Evolutionary conservation across 257 asterid species (phyloP).

Genomic region (Fraxinus cuspidata): DNA sequence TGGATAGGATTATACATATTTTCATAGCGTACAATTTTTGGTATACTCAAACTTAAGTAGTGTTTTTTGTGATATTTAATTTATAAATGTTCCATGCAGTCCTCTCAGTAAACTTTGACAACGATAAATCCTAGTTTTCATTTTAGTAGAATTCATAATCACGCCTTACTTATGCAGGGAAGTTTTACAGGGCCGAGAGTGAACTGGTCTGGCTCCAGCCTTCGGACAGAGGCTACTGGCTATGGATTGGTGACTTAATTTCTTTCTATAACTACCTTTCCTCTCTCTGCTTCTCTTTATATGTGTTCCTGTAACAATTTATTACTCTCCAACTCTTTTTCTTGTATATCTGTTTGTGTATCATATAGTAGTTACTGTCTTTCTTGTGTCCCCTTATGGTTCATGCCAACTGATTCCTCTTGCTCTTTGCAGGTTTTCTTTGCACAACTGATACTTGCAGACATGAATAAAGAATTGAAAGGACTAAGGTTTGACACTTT

Average conservation of each 20-base stretch:
- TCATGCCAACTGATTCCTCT: conserved; percentile 26
- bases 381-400: neutral
- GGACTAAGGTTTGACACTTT: conserved; percentile 74
- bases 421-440: conserved; percentile 74
- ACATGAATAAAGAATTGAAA: conserved; percentile 94
- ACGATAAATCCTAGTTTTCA: conserved; percentile 7
- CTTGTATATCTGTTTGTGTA: neutral
- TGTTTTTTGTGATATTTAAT: conserved; percentile 2
- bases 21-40: conserved; percentile 10
- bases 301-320: neutral
- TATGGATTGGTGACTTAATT: conserved; percentile 81
- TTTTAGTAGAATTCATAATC: conserved; percentile 20
- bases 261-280: conserved; percentile 2
- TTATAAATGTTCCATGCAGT: conserved; percentile 16
- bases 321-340: neutral
- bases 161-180: conserved; percentile 62
- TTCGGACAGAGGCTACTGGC: conserved; percentile 99
- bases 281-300: neutral
- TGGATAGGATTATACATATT: conserved; percentile 14
- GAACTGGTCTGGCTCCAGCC: conserved; percentile 97
- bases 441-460: conserved; percentile 96
- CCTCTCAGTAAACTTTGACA: conserved; percentile 14
- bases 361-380: conserved; percentile 2
- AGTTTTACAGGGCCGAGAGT: conserved; percentile 97
- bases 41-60: conserved; percentile 1